Evolutionary conservation across 768 basidiomycete species (phyloP).

Genomic region (Cyathus striatus): DNA sequence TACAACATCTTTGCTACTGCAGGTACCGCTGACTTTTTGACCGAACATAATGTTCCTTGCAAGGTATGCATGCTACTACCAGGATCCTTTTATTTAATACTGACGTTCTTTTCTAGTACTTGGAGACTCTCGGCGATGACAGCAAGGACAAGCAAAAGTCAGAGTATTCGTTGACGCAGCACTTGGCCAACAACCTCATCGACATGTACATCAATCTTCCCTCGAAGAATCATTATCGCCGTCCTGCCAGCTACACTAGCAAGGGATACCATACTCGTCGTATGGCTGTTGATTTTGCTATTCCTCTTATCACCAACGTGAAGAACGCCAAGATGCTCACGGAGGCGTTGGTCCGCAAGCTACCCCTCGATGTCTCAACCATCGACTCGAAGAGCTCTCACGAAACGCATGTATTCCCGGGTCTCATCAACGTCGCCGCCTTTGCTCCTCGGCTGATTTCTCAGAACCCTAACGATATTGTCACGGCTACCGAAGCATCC

Average conservation of each 20-base stretch:
- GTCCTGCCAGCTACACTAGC: slow-evolving; percentile 94
- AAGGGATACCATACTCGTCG: slow-evolving; percentile 96
- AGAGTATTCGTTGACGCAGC: slow-evolving; percentile 95
- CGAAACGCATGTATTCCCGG: slow-evolving; percentile 85
- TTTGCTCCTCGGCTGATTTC: slow-evolving; percentile 74
- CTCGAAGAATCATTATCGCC: slow-evolving; percentile 94
- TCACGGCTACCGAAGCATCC: slow-evolving; percentile 71
- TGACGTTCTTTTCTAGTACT: slow-evolving; percentile 47
- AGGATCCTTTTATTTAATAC: slow-evolving; percentile 2
- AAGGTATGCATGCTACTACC: slow-evolving; percentile 47
- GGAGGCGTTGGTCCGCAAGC: slow-evolving; percentile 85
- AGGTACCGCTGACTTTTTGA: slow-evolving; percentile 96
- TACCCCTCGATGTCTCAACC: slow-evolving; percentile 86
- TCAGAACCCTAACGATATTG: slow-evolving; percentile 52
- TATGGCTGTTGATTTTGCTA: slow-evolving; percentile 98
- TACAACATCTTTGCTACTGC: slow-evolving; percentile 97
- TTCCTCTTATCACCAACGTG: slow-evolving; percentile 96
- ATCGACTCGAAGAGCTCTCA: slow-evolving; percentile 95
- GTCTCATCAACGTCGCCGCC: slow-evolving; percentile 82
- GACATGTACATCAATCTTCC: slow-evolving; percentile 99
- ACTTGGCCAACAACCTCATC: slow-evolving; percentile 94
- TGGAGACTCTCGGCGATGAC: slow-evolving; percentile 80
- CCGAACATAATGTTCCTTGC: slow-evolving; percentile 94
- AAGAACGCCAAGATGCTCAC: slow-evolving; percentile 97
- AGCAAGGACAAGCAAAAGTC: slow-evolving; percentile 82